Conservation (phyloP, 2,329 filamentous ascomycete genomes). For the Waltergamsia citrina region DNA sequence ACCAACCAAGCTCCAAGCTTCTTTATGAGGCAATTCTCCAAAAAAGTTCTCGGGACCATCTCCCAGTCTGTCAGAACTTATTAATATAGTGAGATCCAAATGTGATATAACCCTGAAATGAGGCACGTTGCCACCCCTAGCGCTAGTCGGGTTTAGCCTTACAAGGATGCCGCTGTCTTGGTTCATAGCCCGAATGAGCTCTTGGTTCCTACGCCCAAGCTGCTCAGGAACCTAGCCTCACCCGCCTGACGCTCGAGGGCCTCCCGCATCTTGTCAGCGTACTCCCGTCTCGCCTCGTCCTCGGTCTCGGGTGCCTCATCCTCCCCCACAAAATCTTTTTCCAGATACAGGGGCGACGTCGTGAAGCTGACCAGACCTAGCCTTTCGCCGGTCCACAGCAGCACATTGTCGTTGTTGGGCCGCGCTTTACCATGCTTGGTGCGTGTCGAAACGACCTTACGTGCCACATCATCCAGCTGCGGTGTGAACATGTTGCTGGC, state of each 20-base stretch:
- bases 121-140: too few species aligned
- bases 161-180: too few species aligned
- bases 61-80: too few species aligned
- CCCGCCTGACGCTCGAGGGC: constrained; percentile 71
- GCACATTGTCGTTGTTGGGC: constrained; percentile 54
- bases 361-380: constrained; percentile 65
- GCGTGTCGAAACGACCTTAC: constrained; percentile 64
- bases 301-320: constrained; percentile 39
- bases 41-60: too few species aligned
- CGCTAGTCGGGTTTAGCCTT: too few species aligned
- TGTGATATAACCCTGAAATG: too few species aligned
- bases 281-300: constrained; percentile 48
- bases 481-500: constrained; percentile 43
- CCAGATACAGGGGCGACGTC: constrained; percentile 33
- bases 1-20: too few species aligned
- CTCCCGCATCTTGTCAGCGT: constrained; percentile 62
- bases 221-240: constrained; percentile 65
- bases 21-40: too few species aligned
- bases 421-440: constrained; percentile 14
- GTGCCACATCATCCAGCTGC: constrained; percentile 61
- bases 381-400: constrained; percentile 84
- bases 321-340: constrained; percentile 37
- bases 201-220: constrained; percentile 1
- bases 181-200: not conserved
- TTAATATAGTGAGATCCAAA: too few species aligned